phyloP scores from a whole-genome alignment of 108 stramenopile species.

The Poteriospumella lacustris region DNA sequence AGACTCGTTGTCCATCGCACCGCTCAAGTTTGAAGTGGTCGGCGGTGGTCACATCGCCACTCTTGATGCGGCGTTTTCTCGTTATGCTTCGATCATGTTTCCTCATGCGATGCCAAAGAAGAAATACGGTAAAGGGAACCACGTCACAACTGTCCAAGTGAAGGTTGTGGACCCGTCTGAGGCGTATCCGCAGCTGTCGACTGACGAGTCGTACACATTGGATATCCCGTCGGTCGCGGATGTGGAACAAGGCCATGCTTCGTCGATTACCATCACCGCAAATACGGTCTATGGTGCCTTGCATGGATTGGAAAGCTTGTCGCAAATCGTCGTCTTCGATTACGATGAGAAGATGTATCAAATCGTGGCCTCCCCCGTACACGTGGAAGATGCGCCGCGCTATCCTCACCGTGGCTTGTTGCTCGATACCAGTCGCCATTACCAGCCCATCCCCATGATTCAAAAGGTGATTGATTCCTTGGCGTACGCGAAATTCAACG shows the following conservation, averaged over 20 bases:
- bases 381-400: constrained; percentile 56
- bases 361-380: constrained; percentile 36
- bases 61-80: too few species aligned
- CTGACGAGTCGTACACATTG: too few species aligned
- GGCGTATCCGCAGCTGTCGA: too few species aligned
- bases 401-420: constrained; percentile 67
- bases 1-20: too few species aligned
- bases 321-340: constrained; percentile 53
- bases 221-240: too few species aligned
- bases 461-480: constrained; percentile 59
- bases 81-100: too few species aligned
- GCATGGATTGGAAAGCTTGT: constrained; percentile 58
- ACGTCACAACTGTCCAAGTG: too few species aligned
- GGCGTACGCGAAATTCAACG: constrained; percentile 65
- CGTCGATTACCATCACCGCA: background rate
- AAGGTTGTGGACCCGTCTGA: too few species aligned
- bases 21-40: too few species aligned
- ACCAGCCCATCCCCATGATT: constrained; percentile 57
- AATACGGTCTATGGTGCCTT: constrained; percentile 55
- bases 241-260: background rate
- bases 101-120: too few species aligned
- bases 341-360: constrained; percentile 16
- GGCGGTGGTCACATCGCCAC: too few species aligned
- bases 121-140: too few species aligned
- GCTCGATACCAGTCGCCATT: constrained; percentile 72